A percentile compares a stretch with the other conserved stretches of the same genome.
Conservation (phyloP, 331 rosid species). For the Pyracantha coccinea region DNA sequence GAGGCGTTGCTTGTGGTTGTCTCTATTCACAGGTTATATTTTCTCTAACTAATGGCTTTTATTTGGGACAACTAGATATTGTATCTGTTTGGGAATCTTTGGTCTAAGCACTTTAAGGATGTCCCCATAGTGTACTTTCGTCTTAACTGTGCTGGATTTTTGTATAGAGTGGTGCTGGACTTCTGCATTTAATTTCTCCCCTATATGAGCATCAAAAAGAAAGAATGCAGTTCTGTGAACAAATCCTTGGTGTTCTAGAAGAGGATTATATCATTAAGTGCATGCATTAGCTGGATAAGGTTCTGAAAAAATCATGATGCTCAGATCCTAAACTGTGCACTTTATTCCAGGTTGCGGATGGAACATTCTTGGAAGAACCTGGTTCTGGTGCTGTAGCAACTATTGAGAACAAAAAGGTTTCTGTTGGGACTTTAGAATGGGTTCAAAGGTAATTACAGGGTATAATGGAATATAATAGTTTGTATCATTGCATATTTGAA, state of each 20-base stretch:
- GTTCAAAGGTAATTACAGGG: slow-evolving; percentile 48
- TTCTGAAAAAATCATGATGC: background rate
- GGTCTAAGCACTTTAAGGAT: background rate
- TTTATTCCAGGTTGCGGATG: slow-evolving; percentile 58
- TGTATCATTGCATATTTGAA: background rate
- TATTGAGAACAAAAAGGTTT: slow-evolving; percentile 56
- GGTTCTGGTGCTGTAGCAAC: slow-evolving; percentile 91
- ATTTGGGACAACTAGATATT: background rate
- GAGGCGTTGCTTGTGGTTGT: background rate
- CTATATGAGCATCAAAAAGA: background rate
- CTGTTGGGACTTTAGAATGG: slow-evolving; percentile 94
- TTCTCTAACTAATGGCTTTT: background rate
- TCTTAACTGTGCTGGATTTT: background rate
- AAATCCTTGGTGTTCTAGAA: background rate
- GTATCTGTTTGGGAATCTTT: background rate
- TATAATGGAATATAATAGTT: background rate
- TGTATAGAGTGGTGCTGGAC: background rate
- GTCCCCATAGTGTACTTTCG: background rate
- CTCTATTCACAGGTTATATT: background rate
- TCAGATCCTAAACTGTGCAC: background rate
- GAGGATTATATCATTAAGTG: background rate
- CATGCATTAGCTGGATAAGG: background rate
- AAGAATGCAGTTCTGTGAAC: background rate
- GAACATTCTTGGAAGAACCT: slow-evolving; percentile 91
- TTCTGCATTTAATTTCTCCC: background rate